A percentile compares a stretch with the other conserved stretches of the same genome.
phyloP scores from a whole-genome alignment of 352 stramenopile genomes.

The Thalassiosira mediterranea region DNA sequence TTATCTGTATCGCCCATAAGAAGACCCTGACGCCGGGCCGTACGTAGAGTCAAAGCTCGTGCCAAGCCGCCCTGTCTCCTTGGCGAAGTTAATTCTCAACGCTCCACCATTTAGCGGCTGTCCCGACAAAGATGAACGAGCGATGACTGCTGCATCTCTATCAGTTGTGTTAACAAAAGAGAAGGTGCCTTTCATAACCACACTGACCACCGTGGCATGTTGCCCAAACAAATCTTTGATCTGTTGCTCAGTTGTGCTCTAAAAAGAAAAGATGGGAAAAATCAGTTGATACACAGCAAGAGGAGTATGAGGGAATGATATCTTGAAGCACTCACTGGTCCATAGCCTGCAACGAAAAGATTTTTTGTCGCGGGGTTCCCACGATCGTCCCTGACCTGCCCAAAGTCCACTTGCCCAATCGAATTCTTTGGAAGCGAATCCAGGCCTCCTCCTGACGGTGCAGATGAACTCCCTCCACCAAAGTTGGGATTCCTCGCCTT shows the following conservation, averaged over 20 bases:
- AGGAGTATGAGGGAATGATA: conserved; percentile 2
- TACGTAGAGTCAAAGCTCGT: no score
- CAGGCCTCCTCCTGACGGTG: not conserved
- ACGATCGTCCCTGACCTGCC: conserved; percentile 62
- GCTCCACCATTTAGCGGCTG: conserved; percentile 71
- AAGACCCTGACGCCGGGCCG: no score
- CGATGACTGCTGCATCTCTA: conserved; percentile 58
- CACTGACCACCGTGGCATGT: conserved; percentile 65
- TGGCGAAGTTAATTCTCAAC: conserved; percentile 83
- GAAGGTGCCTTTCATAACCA: conserved; percentile 78
- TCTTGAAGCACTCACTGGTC: conserved; percentile 35
- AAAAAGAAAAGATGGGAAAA: not conserved
- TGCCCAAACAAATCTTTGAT: conserved; percentile 67
- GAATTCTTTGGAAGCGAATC: conserved; percentile 42
- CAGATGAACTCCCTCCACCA: conserved; percentile 6
- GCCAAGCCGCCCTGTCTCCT: conserved; percentile 78
- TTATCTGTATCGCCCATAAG: no score
- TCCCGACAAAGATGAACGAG: conserved; percentile 60
- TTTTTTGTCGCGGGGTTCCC: conserved; percentile 83
- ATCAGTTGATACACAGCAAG: conserved; percentile 1
- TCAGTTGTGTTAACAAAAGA: conserved; percentile 81
- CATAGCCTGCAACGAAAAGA: conserved; percentile 82
- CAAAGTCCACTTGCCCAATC: conserved; percentile 49
- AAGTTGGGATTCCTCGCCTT: conserved; percentile 36
- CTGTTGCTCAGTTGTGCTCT: conserved; percentile 71